These are phyloP conservation scores for Teratosphaeria viscida DNA, from an alignment of 2,329 filamentous ascomycete species.

Conservation along the genomic window DNA sequence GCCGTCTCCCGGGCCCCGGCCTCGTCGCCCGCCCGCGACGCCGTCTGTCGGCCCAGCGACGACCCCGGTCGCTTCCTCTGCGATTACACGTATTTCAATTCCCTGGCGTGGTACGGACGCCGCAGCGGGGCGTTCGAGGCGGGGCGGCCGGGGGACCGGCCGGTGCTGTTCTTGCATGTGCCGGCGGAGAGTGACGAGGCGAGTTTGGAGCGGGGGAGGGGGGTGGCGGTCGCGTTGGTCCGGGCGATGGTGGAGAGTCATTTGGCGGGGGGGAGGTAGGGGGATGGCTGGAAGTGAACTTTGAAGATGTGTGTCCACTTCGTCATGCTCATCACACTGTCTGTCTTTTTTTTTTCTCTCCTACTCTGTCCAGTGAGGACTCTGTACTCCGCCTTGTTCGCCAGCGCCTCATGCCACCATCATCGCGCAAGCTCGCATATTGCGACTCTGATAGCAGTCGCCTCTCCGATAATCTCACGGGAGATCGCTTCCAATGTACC, in stretches of 20 bases:
- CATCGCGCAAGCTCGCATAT: too few species aligned
- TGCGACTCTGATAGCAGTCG: too few species aligned
- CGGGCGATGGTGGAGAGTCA: conserved; percentile 27
- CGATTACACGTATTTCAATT: conserved; percentile 36
- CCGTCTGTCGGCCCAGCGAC: conserved; percentile 27
- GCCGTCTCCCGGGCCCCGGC: conserved; percentile 15
- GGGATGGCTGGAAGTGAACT: not conserved
- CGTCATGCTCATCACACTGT: too few species aligned
- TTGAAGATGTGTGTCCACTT: not conserved
- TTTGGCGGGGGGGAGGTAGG: conserved; percentile 1
- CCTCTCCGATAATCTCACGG: too few species aligned
- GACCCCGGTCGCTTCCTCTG: conserved; percentile 35
- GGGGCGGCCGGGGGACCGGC: conserved; percentile 13
- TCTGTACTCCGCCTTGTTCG: too few species aligned
- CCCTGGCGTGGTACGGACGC: conserved; percentile 25
- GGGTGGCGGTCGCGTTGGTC: conserved; percentile 21
- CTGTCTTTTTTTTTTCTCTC: too few species aligned
- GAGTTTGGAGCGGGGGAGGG: conserved; percentile 23
- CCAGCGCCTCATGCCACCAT: too few species aligned
- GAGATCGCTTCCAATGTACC: too few species aligned
- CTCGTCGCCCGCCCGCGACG: conserved; percentile 15
- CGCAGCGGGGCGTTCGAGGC: conserved; percentile 12
- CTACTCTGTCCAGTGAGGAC: too few species aligned
- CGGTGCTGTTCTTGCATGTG: conserved; percentile 34
- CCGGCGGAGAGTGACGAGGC: conserved; percentile 27